Evolutionary conservation across 129 eudicot species (phyloP), one percentile per base, ranked within the genome.

Genomic region (Glebionis coronaria): DNA sequence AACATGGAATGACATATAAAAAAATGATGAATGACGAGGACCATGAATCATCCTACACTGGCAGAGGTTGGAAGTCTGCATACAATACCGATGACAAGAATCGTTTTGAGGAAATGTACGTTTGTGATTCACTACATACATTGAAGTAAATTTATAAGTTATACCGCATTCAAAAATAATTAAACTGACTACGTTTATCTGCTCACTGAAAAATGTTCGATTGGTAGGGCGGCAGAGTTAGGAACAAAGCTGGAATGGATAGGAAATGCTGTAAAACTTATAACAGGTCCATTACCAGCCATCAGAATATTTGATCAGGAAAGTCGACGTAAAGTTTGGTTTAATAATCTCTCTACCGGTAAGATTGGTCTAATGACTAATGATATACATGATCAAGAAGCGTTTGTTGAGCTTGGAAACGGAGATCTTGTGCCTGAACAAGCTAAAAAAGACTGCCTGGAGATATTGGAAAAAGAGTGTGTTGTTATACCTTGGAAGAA

Each of bases 241-340:
- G 95, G 91, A 21, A 73, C 74, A 81, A 88, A 78, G 87, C 57
- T 91, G 69, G 97, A 91, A 76, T 91, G 97, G 97, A 61, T 61
- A 29, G 85, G 78, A 57, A 55, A 69, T 54, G 74, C 66, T 2
- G 91, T 72, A 46, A 85, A 72, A 67, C 71, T 80, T 3, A 63
- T 73, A 47, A 78, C 90, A 86, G 82, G 81, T 13, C 94, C 95
- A 0, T 63, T 88, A 73, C 96, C 96, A 12, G 97, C 81, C 12
- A 71, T 85, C 63, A 81, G 78, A 31, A 6, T 23, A 38, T 61
- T 70, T 9, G 90, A 88, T 55, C 15, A 79, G 61, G 63, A 73
- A 18, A 83, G 88, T 74, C 61, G 72, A 8, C 82, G 85, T 69
- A 91, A 91, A 66, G 78, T 78, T 1, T 91, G 97, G 97, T 91